Conservation (phyloP, 73 alveolate genomes). For the Paramecium primaurelia region DNA sequence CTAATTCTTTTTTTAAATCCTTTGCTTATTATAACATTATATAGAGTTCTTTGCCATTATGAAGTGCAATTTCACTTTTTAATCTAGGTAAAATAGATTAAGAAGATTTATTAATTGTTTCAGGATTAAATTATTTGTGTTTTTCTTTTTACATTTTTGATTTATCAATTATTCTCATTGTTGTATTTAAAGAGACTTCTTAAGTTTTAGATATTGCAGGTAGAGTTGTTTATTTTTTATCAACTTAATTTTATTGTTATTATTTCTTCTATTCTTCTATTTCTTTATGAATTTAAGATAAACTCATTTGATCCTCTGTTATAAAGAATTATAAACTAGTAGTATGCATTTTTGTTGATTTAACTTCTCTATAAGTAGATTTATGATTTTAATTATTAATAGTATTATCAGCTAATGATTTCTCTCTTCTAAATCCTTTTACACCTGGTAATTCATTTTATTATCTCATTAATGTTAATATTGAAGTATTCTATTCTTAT, state of each 20-base stretch:
- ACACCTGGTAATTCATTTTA: slow-evolving; percentile 24
- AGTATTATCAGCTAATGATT: slow-evolving; percentile 18
- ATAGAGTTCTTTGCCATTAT: slow-evolving; percentile 31
- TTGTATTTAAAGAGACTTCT: slow-evolving; percentile 8
- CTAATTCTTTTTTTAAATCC: slow-evolving; percentile 29
- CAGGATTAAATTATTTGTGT: slow-evolving; percentile 39
- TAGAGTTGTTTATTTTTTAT: neutral
- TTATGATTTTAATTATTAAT: neutral
- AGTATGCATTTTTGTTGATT: neutral
- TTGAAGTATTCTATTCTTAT: slow-evolving; percentile 40
- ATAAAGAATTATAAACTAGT: slow-evolving; percentile 46
- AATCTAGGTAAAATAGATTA: slow-evolving; percentile 53
- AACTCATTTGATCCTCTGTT: slow-evolving; percentile 48
- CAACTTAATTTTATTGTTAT: neutral
- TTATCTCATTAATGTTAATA: neutral
- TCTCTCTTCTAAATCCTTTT: slow-evolving; percentile 8
- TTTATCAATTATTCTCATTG: slow-evolving; percentile 42
- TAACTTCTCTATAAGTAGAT: neutral
- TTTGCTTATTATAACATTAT: slow-evolving; percentile 40
- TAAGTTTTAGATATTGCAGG: neutral
- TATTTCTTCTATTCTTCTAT: slow-evolving; percentile 23
- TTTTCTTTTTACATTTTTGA: slow-evolving; percentile 48
- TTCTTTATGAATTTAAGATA: slow-evolving; percentile 19
- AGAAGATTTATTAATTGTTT: neutral
- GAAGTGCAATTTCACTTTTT: slow-evolving; percentile 34